phyloP scores from a whole-genome alignment of 768 basidiomycete species.

The Leccinellum albellum region DNA sequence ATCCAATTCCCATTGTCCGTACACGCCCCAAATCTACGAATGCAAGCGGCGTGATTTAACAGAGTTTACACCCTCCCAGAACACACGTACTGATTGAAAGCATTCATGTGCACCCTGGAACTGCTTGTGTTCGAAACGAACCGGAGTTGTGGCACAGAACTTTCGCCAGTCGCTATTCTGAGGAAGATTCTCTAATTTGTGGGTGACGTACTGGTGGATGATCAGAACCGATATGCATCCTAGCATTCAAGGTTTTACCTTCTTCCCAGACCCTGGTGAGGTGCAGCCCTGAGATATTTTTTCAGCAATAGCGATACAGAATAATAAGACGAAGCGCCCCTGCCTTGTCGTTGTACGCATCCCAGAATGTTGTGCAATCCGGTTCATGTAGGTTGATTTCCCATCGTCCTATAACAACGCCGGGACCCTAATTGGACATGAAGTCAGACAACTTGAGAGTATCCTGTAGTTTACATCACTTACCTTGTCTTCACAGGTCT shows the following conservation, averaged over 20 bases:
- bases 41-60: background rate
- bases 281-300: conserved; percentile 20
- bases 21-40: conserved; percentile 16
- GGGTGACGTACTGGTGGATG: conserved; percentile 22
- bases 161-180: conserved; percentile 26
- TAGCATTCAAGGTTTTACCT: conserved; percentile 5
- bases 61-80: background rate
- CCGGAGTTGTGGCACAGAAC: conserved; percentile 35
- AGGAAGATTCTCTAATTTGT: conserved; percentile 26
- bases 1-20: conserved; percentile 28
- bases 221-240: background rate
- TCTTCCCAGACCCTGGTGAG: conserved; percentile 19
- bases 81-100: conserved; percentile 6
- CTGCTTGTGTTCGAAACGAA: conserved; percentile 17
- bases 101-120: conserved; percentile 22
- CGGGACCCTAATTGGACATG: conserved; percentile 5
- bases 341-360: conserved; percentile 25
- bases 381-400: conserved; percentile 25
- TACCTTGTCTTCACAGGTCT: conserved; percentile 24
- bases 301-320: background rate
- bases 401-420: conserved; percentile 27
- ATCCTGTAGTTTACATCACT: background rate
- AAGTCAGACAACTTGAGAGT: background rate
- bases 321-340: background rate
- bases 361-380: conserved; percentile 25